These are phyloP conservation scores for Cucurbita maxima DNA, from an alignment of 306 rosid genomes.

Conservation along the genomic window DNA sequence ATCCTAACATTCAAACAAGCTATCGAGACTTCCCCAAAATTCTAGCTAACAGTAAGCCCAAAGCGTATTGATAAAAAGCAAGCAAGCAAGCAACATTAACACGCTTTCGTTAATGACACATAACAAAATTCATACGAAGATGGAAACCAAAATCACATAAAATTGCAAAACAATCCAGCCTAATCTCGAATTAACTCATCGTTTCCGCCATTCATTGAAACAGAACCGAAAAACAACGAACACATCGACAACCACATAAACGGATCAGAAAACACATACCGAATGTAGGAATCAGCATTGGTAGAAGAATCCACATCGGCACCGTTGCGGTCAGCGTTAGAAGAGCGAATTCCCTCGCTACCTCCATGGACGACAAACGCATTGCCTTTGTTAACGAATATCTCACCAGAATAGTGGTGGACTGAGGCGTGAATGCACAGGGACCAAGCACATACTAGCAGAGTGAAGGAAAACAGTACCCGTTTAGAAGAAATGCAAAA, in stretches of 20 bases:
- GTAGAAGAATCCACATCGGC: slow-evolving; percentile 21
- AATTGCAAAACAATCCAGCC: background rate
- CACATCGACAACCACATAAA: background rate
- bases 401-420: slow-evolving; percentile 49
- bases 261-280: slow-evolving; percentile 18
- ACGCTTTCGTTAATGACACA: background rate
- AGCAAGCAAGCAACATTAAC: background rate
- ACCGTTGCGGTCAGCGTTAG: slow-evolving; percentile 19
- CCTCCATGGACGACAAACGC: slow-evolving; percentile 92
- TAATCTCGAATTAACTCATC: background rate
- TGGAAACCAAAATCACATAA: background rate
- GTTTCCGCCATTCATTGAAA: background rate
- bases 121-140: background rate
- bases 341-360: slow-evolving; percentile 90
- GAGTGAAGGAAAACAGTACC: slow-evolving; percentile 14
- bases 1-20: background rate
- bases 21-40: background rate
- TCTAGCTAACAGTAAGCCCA: background rate
- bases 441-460: slow-evolving; percentile 18
- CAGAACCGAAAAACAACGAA: background rate
- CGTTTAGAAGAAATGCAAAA: slow-evolving; percentile 7
- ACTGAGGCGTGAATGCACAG: slow-evolving; percentile 52
- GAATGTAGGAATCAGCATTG: slow-evolving; percentile 48
- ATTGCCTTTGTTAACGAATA: slow-evolving; percentile 56
- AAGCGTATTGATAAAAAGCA: background rate